phyloP scores from a whole-genome alignment of 164 flowering plant genomes.

The Nymphaea colorata region DNA sequence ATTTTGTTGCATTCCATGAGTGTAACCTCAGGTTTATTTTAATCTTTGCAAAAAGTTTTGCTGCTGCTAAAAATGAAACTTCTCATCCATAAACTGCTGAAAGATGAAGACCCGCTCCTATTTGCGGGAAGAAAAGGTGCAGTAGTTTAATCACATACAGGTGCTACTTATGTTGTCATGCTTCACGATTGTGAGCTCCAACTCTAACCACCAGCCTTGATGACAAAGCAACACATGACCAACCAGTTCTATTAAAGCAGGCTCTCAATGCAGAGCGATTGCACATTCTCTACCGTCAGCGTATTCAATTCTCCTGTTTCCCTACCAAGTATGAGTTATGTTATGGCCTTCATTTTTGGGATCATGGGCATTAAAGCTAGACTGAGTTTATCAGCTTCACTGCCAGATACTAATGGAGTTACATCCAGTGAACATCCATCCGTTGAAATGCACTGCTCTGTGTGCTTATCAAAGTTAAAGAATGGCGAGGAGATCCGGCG shows the following conservation, averaged over 20 bases:
- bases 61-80: too few species aligned
- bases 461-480: constrained; percentile 42
- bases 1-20: too few species aligned
- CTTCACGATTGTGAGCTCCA: not conserved
- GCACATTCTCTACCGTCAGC: not conserved
- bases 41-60: too few species aligned
- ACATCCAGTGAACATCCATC: not conserved
- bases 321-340: not conserved
- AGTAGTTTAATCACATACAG: not conserved
- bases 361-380: not conserved
- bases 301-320: not conserved
- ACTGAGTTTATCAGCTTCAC: not conserved
- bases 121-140: not conserved
- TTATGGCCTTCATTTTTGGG: not conserved
- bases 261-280: not conserved
- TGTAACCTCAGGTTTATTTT: too few species aligned
- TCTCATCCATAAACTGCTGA: too few species aligned
- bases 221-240: not conserved
- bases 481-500: constrained; percentile 27
- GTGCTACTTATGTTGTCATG: not conserved
- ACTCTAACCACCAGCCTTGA: not conserved
- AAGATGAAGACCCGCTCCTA: too few species aligned
- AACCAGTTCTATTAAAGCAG: not conserved
- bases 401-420: not conserved
- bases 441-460: constrained; percentile 7